A percentile compares a stretch with the other conserved stretches of the same genome.
Evolutionary conservation across 306 rosid genomes (phyloP).

Genomic region (Mimosa pudica): DNA sequence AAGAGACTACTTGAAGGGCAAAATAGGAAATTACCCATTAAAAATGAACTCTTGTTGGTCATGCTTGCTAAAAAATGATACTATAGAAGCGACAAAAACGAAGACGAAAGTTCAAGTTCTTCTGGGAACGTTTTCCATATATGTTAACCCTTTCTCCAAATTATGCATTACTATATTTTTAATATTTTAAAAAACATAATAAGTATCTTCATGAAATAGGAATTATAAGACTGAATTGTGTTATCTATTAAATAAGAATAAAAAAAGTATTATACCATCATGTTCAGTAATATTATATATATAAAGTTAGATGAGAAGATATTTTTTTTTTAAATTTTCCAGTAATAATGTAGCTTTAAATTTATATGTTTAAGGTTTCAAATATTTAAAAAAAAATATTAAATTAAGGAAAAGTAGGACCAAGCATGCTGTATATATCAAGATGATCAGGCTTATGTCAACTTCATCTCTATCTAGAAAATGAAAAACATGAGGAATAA

Average conservation of each 20-base stretch:
- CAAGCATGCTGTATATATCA: neutral
- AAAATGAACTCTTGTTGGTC: too few relatives aligned
- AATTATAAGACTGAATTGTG: neutral
- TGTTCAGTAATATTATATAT: too few relatives aligned
- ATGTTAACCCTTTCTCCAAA: neutral
- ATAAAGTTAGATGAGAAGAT: neutral
- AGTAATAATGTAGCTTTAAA: neutral
- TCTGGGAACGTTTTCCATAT: neutral
- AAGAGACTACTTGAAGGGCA: too few relatives aligned
- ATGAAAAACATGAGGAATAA: neutral
- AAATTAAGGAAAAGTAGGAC: neutral
- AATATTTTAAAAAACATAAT: neutral
- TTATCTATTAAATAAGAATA: neutral
- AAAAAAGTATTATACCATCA: neutral
- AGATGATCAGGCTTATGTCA: neutral
- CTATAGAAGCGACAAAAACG: neutral
- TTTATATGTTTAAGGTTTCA: neutral
- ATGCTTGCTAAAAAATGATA: too few relatives aligned
- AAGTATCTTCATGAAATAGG: too few relatives aligned
- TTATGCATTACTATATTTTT: neutral
- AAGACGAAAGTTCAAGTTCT: neutral
- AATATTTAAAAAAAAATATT: too few relatives aligned
- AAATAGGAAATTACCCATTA: too few relatives aligned
- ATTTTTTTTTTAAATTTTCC: neutral
- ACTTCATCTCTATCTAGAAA: neutral